phyloP scores from a whole-genome alignment of 2,329 filamentous ascomycete species.

The Sporothrix humicola region DNA sequence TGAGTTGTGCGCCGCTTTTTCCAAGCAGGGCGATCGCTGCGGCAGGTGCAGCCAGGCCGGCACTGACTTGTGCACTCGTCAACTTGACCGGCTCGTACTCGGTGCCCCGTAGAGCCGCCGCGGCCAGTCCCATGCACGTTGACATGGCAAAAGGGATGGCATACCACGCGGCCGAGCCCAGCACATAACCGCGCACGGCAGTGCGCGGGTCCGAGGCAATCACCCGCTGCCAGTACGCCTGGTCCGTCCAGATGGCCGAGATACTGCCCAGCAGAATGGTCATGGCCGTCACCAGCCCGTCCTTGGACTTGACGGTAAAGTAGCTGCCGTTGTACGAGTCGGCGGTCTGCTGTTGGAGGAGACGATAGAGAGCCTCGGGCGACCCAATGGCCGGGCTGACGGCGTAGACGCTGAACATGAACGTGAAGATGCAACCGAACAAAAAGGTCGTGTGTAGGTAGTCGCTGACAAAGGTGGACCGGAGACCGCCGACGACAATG shows the following conservation, averaged over 20 bases:
- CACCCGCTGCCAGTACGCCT: conserved; percentile 17
- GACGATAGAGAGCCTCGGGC: neutral
- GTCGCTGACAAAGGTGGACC: neutral
- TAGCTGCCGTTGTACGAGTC: conserved; percentile 2
- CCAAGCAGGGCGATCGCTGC: neutral
- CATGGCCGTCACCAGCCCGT: conserved; percentile 6
- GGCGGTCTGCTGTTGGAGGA: neutral
- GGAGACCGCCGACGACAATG: conserved; percentile 11
- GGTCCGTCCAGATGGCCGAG: conserved; percentile 19
- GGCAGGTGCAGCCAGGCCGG: neutral
- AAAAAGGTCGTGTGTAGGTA: conserved; percentile 2
- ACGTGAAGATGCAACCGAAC: conserved; percentile 9
- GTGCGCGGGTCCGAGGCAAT: conserved; percentile 13
- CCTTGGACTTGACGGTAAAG: neutral
- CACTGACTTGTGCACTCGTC: neutral
- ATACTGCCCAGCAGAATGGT: neutral
- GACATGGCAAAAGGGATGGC: conserved; percentile 22
- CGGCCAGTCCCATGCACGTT: neutral
- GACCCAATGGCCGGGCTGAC: conserved; percentile 4
- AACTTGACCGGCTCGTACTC: conserved; percentile 2
- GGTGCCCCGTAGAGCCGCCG: neutral
- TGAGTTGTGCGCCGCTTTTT: neutral
- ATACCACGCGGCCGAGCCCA: neutral
- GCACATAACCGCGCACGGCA: neutral
- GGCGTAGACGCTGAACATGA: conserved; percentile 17